Conservation (phyloP, 179 eudicot species). For the Silene noctiflora region DNA sequence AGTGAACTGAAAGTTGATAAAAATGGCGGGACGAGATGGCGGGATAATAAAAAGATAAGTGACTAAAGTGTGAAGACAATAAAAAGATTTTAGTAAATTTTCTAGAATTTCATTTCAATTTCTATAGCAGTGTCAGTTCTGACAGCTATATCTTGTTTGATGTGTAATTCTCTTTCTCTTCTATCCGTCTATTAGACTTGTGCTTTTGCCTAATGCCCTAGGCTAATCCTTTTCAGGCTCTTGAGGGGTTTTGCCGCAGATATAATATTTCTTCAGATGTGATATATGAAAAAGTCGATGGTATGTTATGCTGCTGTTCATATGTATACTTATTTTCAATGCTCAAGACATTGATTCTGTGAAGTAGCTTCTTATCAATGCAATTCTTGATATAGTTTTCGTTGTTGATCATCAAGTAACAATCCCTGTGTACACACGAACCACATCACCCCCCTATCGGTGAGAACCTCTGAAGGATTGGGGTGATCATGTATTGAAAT, state of each 20-base stretch:
- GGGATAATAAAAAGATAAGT: no score
- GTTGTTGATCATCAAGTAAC: background rate
- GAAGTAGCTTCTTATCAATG: background rate
- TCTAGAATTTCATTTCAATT: background rate
- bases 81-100: background rate
- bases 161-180: slow-evolving; percentile 5
- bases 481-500: background rate
- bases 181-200: background rate
- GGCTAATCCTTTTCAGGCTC: slow-evolving; percentile 55
- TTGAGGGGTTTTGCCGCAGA: slow-evolving; percentile 94
- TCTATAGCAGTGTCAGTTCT: background rate
- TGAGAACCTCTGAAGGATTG: background rate
- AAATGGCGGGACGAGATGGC: no score
- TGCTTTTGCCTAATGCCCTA: slow-evolving; percentile 1
- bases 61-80: background rate
- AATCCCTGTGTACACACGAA: background rate
- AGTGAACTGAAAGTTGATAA: no score
- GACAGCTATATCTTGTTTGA: background rate
- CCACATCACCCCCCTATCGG: background rate
- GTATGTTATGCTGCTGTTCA: slow-evolving; percentile 37
- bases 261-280: slow-evolving; percentile 55
- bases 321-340: slow-evolving; percentile 2
- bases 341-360: background rate
- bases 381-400: background rate
- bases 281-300: slow-evolving; percentile 65